Conservation (phyloP, 495 filamentous ascomycete genomes). For the Cudoniella acicularis region DNA sequence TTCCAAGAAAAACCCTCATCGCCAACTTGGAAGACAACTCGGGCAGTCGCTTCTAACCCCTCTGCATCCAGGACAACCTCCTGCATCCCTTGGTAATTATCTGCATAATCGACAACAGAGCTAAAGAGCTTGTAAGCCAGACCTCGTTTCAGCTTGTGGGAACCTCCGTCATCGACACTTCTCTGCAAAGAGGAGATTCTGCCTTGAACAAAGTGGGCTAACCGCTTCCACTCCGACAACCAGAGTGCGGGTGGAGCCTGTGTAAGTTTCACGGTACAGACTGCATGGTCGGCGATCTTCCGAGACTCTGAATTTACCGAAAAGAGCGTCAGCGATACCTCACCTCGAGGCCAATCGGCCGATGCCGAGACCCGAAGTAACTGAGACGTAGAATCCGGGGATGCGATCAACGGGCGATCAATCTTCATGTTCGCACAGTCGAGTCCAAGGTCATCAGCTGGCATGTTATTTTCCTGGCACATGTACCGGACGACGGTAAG, state of each 20-base stretch:
- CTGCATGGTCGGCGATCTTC: constrained; percentile 40
- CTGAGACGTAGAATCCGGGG: constrained; percentile 25
- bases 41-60: constrained; percentile 63
- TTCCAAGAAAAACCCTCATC: constrained; percentile 59
- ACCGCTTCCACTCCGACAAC: constrained; percentile 49
- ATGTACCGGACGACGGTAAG: constrained; percentile 66
- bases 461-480: too few species aligned
- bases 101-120: constrained; percentile 62
- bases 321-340: not conserved
- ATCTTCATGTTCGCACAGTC: too few species aligned
- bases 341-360: too few species aligned
- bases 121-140: constrained; percentile 71
- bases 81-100: constrained; percentile 64
- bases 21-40: constrained; percentile 56
- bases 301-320: not conserved
- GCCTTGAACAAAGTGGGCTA: constrained; percentile 45
- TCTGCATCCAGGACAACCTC: constrained; percentile 64
- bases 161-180: constrained; percentile 51
- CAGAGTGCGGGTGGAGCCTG: constrained; percentile 42
- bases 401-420: constrained; percentile 67
- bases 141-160: constrained; percentile 32
- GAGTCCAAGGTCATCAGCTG: too few species aligned
- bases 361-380: too few species aligned
- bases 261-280: constrained; percentile 44
- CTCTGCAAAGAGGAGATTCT: constrained; percentile 44